Base-by-base conservation (phyloP, 306 rosid species). In the Senna tora region DNA sequence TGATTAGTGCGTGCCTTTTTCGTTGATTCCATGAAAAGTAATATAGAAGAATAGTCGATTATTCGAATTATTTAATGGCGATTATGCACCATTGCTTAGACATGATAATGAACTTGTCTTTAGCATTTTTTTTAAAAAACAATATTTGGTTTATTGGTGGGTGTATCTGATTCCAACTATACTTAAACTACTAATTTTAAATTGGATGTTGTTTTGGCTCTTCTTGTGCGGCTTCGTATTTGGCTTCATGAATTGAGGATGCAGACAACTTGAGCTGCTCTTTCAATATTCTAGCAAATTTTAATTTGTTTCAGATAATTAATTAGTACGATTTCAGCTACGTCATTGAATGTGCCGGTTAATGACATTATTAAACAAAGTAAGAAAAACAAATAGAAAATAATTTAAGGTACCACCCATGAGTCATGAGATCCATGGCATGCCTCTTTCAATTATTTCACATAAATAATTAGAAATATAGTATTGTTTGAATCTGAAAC, bases 101-200 rank as follows among this genome's bases (percentile, higher is more conserved):
- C 74, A 80, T 57, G 77, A 77, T 63, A 3, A 47, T 73, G 7
- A 63, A 69, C 25, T 77, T 77, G 74, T 56, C 71, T 53, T 61
- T 32, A 25, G 36, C 42, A 50, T 62, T 62, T 77, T 58, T 33
- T 32, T 76, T 58, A 67, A n/a, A n/a, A n/a, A n/a, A n/a, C n/a
- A n/a, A n/a, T n/a, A n/a, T n/a, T n/a, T n/a, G n/a, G n/a, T n/a
- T n/a, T n/a, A 64, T 81, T 81, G 50, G 76, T 81, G 85, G 83
- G 72, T 73, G 79, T 41, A 76, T 81, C 81, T 59, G 79, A 81
- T 81, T 81, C 85, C 79, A 66, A 67, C 67, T 21, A n/a, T n/a
- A 9, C 45, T 60, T 67, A 22, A 25, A 28, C 67, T 46, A 52
- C 46, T 58, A 2, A 54, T 25, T 67, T 42, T 30, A 9, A 45